Evolutionary conservation across 2,329 filamentous ascomycete genomes (phyloP).

Genomic region (Cladorrhinum sp.): DNA sequence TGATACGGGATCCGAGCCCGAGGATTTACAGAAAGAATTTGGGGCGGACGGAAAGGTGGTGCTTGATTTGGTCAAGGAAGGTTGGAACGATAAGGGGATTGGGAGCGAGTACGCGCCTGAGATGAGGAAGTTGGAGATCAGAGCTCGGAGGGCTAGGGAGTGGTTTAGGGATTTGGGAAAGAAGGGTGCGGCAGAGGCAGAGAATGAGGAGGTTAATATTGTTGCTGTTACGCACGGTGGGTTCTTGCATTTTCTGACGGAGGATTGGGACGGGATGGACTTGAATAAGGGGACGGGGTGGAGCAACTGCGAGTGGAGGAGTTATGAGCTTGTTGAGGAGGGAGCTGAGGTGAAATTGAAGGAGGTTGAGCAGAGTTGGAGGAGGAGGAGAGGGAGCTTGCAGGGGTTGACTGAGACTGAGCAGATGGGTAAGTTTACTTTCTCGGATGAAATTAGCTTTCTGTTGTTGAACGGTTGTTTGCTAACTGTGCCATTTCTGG

Average conservation of each 20-base stretch:
- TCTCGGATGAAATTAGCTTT: neutral
- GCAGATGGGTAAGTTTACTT: constrained; percentile 31
- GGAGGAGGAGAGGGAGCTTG: constrained; percentile 41
- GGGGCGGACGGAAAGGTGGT: constrained; percentile 55
- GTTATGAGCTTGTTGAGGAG: constrained; percentile 60
- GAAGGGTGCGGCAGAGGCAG: constrained; percentile 40
- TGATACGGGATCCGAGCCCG: constrained; percentile 65
- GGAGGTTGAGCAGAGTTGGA: constrained; percentile 50
- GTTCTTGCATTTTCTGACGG: constrained; percentile 79
- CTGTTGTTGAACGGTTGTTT: neutral
- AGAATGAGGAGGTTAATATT: constrained; percentile 56
- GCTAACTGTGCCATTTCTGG: neutral
- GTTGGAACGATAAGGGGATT: constrained; percentile 68
- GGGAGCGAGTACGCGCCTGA: constrained; percentile 46
- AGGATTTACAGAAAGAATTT: constrained; percentile 59
- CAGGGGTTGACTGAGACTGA: constrained; percentile 44
- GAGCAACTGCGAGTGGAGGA: constrained; percentile 70
- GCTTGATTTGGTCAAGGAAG: constrained; percentile 55
- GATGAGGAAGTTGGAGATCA: constrained; percentile 52
- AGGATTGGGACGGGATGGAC: constrained; percentile 68
- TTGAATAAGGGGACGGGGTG: constrained; percentile 61
- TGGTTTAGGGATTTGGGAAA: constrained; percentile 53
- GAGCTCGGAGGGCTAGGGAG: constrained; percentile 59
- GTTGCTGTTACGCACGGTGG: constrained; percentile 79
- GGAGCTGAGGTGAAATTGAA: constrained; percentile 45